Evolutionary conservation across 106 monocot species (phyloP), one percentile per base, ranked within the genome.

Genomic region (Phalaenopsis aphrodite): DNA sequence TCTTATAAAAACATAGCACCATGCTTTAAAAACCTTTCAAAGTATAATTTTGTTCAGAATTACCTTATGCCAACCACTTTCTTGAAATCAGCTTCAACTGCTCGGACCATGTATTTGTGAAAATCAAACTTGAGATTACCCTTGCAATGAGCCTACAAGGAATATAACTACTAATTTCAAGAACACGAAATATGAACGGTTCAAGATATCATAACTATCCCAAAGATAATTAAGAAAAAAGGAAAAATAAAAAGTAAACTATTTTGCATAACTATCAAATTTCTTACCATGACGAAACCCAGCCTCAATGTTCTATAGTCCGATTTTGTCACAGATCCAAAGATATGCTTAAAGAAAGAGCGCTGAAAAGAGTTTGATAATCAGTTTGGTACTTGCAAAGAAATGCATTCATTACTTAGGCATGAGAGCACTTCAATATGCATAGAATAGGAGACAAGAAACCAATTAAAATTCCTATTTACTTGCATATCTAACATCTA

Each of bases 331-430:
- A 96, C 87, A 71, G 96, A 94, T 61, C 86, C 91, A 86, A 90
- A 92, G 77, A 96, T 94, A 75, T 96, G 96, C 77, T 96, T 96
- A 16, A 82, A 75, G 81, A 96, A 96, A 55, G 94, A 92, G 83
- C 87, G 78, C 94, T 96, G 88, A 30, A 93, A 86, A 36, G 81
- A 83, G 57, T 12, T 78, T 37, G 42, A 17, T 9, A 76, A 43
- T 19, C 19, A 64, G 42, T 65, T 64, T 42, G 37, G 43, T 75
- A 6, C 39, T 15, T 65, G 64, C 36, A 39, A 18, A 55, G 23
- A 4, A 71, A 16, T 71, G 71, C 39, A 71, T 71, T 4, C 4
- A 36, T 71, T 14, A 71, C 24, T 65, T 65, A 16, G 5, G 14
- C 39, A 41, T 71, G 5, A 71, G 71, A 71, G 71, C 8, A 41